A percentile compares a stretch with the other conserved stretches of the same genome.
Evolutionary conservation across 2,329 filamentous ascomycete species (phyloP).

Genomic region (Tricladium varicosporioides): DNA sequence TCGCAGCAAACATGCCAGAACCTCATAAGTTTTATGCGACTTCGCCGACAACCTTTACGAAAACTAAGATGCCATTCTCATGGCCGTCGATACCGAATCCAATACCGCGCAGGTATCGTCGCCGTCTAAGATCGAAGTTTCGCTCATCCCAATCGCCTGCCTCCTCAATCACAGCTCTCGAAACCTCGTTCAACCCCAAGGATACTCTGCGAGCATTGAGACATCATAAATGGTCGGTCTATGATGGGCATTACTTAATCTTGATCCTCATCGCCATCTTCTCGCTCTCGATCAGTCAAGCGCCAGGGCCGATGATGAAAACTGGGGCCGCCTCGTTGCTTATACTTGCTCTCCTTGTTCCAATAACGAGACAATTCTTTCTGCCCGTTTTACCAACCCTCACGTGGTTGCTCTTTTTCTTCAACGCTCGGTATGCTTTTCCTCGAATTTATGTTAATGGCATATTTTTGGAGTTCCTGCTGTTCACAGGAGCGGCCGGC

Average conservation of each 20-base stretch:
- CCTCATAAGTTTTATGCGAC: constrained; percentile 19
- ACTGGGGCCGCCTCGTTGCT: constrained; percentile 66
- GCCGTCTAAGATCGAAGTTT: constrained; percentile 67
- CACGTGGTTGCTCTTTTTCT: constrained; percentile 88
- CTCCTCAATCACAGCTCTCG: constrained; percentile 71
- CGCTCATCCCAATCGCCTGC: constrained; percentile 64
- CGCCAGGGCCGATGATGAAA: constrained; percentile 75
- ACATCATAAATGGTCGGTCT: constrained; percentile 74
- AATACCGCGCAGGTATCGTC: constrained; percentile 63
- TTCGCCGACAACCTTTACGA: constrained; percentile 28
- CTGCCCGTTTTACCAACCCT: constrained; percentile 82
- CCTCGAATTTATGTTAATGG: not conserved
- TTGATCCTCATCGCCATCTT: constrained; percentile 75
- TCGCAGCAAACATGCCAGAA: constrained; percentile 23
- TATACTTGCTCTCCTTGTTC: constrained; percentile 71
- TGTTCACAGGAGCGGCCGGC: constrained; percentile 12
- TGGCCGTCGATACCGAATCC: constrained; percentile 47
- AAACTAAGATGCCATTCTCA: constrained; percentile 41
- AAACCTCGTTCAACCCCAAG: constrained; percentile 78
- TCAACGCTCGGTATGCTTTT: constrained; percentile 63
- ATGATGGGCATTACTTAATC: constrained; percentile 82
- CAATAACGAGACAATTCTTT: constrained; percentile 86
- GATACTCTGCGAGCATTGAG: constrained; percentile 76
- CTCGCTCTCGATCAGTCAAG: constrained; percentile 77
- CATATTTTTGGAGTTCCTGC: not conserved